A percentile compares a stretch with the other conserved stretches of the same genome.
These are phyloP conservation scores for Cucurbita maxima DNA, from an alignment of 306 rosid genomes.

Conservation along the genomic window DNA sequence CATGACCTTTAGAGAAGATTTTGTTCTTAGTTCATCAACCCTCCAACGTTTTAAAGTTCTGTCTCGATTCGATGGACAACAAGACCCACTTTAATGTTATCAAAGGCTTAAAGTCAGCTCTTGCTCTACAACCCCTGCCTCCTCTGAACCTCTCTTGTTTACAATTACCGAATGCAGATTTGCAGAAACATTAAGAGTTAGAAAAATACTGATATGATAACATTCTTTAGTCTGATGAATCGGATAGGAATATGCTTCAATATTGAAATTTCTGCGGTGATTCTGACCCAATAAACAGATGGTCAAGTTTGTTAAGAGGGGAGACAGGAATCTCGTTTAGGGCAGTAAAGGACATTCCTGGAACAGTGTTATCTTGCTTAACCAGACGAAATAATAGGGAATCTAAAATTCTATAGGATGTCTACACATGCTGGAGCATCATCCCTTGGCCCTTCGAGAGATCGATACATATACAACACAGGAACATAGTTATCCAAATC, in stretches of 20 bases:
- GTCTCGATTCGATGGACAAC: not conserved
- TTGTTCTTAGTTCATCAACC: not conserved
- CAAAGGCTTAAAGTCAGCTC: conserved; percentile 19
- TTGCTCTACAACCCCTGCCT: conserved; percentile 17
- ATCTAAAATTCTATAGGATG: conserved; percentile 30
- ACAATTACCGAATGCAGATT: not conserved
- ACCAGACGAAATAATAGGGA: not conserved
- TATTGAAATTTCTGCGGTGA: not conserved
- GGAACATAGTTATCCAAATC: conserved; percentile 14
- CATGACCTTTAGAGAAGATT: conserved; percentile 4
- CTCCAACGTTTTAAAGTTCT: not conserved
- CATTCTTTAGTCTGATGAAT: conserved; percentile 19
- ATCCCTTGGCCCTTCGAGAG: conserved; percentile 54
- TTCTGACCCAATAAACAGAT: not conserved
- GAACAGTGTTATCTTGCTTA: conserved; percentile 3
- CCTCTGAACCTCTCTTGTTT: conserved; percentile 11
- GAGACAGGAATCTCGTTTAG: conserved; percentile 16
- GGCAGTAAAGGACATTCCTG: conserved; percentile 32
- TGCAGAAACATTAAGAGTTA: conserved; percentile 25
- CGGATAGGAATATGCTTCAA: not conserved
- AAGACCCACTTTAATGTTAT: not conserved
- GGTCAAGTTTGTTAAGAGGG: not conserved
- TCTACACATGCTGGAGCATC: conserved; percentile 47
- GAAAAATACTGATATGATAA: conserved; percentile 28
- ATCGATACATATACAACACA: conserved; percentile 38